Evolutionary conservation across 805 yeast genomes (phyloP), one percentile per base, ranked within the genome.

Genomic region (Teunomyces cretensis): DNA sequence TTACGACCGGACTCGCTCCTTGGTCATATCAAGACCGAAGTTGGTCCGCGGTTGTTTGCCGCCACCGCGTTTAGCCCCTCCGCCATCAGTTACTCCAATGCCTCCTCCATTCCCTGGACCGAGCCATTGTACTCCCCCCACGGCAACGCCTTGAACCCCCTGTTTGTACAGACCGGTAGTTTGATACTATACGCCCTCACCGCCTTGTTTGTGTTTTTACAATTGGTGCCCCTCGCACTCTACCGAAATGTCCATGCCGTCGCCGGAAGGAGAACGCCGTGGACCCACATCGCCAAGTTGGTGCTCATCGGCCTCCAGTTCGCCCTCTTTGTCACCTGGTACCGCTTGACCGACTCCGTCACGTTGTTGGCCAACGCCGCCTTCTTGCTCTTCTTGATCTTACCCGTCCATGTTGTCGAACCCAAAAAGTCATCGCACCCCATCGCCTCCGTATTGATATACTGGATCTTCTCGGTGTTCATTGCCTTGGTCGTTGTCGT

Each of bases 371-470:
- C 38, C 13, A 24, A 39, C n/a, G 22, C 47, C 6, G 32, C 28
- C 24, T 36, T 39, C 7, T 33, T 46, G 8, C 32, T 39, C 6
- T 16, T 44, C 5, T 38, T 53, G 14, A 46, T 59, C 12, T 36
- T 61, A 4, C 66, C 67, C 4, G 42, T 62, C 41, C 64, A 60
- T n/a, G 37, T 42, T 9, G 35, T 52, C 9, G 67, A 62, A 27
- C 53, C 57, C 9, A 57, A 55, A 19, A 52, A 58, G 22, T 51
- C 64, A 1, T 36, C 42, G 9, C 54, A 53, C 9, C 61, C 62
- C 22, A 54, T 49, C 19, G 61, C 60, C 9, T 52, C 65, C 2
- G 48, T 55, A 11, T 50, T 63, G 39, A 31, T 57, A 4, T 61
- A 48, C 51, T 62, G 65, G 65, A 41, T 60, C 11, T 39, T 46